phyloP scores from a whole-genome alignment of 176 grass and related monocot genomes.

The Oryza officinalis region DNA sequence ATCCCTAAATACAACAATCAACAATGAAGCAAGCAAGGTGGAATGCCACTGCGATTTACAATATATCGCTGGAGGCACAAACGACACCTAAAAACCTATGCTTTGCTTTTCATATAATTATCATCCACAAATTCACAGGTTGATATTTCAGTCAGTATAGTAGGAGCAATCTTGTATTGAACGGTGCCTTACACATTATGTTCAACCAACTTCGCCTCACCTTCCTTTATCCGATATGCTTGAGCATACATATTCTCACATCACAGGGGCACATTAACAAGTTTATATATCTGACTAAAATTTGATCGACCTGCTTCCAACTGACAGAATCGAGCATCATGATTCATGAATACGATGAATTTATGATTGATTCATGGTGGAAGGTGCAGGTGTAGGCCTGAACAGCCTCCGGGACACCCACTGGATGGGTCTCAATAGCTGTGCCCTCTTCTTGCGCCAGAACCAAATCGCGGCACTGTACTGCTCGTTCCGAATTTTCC shows the following conservation, averaged over 20 bases:
- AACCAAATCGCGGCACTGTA: slow-evolving; percentile 69
- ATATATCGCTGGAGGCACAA: neutral
- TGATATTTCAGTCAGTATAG: neutral
- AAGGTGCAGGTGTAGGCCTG: slow-evolving; percentile 4
- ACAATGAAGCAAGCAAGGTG: neutral
- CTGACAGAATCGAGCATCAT: neutral
- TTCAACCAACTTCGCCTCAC: neutral
- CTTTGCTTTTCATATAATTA: neutral
- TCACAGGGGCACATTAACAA: neutral
- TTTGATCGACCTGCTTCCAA: neutral
- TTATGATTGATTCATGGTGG: neutral
- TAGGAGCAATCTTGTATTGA: neutral
- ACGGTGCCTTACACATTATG: neutral
- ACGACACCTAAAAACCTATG: neutral
- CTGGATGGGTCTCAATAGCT: slow-evolving; percentile 50
- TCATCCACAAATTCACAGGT: neutral
- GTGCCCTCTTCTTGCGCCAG: slow-evolving; percentile 65
- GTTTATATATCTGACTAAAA: neutral
- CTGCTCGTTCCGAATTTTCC: slow-evolving; percentile 66
- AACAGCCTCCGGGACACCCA: slow-evolving; percentile 45
- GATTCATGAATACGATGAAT: neutral
- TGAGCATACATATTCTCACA: neutral
- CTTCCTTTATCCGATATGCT: neutral
- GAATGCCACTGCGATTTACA: neutral
- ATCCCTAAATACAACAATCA: neutral